These are phyloP conservation scores for Dissophora ornata DNA, from an alignment of 192 early-diverging fungal species.

Conservation along the genomic window DNA sequence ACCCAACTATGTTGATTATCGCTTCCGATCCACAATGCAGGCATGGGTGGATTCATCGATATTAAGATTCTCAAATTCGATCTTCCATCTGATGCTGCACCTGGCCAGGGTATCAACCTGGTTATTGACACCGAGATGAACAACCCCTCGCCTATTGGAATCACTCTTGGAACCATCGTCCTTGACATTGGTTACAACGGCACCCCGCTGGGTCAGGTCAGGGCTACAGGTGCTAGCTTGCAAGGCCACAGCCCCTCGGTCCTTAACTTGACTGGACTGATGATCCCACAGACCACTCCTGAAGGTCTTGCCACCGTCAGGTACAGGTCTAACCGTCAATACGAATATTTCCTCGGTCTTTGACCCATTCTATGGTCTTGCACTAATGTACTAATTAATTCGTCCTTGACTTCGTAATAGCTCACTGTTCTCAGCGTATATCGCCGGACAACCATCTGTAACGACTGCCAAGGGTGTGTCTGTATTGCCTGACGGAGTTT, in stretches of 20 bases:
- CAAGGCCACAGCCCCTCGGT: constrained; percentile 25
- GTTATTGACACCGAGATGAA: constrained; percentile 70
- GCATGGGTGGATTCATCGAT: constrained; percentile 55
- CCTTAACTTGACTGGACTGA: constrained; percentile 61
- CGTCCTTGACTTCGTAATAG: background rate
- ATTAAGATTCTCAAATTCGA: constrained; percentile 54
- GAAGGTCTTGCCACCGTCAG: constrained; percentile 59
- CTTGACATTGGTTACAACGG: constrained; percentile 58
- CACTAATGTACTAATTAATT: background rate
- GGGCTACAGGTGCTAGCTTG: constrained; percentile 67
- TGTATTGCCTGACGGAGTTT: constrained; percentile 61
- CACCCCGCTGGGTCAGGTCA: constrained; percentile 59
- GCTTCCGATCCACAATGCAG: too few species aligned
- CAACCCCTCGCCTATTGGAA: constrained; percentile 67
- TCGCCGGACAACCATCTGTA: constrained; percentile 58
- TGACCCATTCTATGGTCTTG: background rate
- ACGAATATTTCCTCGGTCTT: too few species aligned
- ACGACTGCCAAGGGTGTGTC: constrained; percentile 63
- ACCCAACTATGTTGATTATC: too few species aligned
- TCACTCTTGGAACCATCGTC: constrained; percentile 59
- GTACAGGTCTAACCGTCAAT: constrained; percentile 21
- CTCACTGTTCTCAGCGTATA: constrained; percentile 62
- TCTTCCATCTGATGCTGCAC: constrained; percentile 55
- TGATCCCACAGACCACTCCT: constrained; percentile 63
- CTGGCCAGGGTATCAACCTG: constrained; percentile 71